Conservation (phyloP, 495 filamentous ascomycete genomes). For the Opeltia flavorubescens region DNA sequence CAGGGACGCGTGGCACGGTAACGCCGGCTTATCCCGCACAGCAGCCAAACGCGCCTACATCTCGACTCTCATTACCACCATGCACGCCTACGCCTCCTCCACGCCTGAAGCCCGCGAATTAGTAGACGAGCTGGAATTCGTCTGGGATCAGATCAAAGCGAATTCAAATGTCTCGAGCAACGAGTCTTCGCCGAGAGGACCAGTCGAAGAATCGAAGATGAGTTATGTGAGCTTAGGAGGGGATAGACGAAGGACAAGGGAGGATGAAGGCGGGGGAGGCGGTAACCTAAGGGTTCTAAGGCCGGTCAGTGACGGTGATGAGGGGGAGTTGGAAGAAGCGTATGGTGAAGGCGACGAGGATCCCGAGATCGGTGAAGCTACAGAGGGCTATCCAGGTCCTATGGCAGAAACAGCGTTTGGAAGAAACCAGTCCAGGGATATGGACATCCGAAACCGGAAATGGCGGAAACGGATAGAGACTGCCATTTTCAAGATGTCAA, state of each 20-base stretch:
- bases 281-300: slow-evolving; percentile 50
- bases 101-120: slow-evolving; percentile 76
- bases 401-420: slow-evolving; percentile 9
- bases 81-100: slow-evolving; percentile 80
- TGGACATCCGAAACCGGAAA: slow-evolving; percentile 26
- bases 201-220: not conserved
- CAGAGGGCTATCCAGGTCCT: slow-evolving; percentile 12
- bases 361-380: slow-evolving; percentile 19
- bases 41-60: slow-evolving; percentile 94
- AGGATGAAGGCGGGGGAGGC: slow-evolving; percentile 19
- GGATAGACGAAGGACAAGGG: slow-evolving; percentile 19
- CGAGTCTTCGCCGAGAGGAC: slow-evolving; percentile 6
- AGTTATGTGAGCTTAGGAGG: slow-evolving; percentile 25
- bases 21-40: slow-evolving; percentile 65
- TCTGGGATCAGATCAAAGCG: slow-evolving; percentile 92
- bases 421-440: slow-evolving; percentile 6
- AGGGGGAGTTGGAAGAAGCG: slow-evolving; percentile 35
- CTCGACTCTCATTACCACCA: slow-evolving; percentile 82
- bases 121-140: slow-evolving; percentile 89
- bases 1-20: slow-evolving; percentile 82
- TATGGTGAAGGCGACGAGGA: slow-evolving; percentile 30
- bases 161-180: slow-evolving; percentile 36
- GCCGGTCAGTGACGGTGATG: slow-evolving; percentile 69
- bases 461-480: slow-evolving; percentile 79
- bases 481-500: slow-evolving; percentile 76